phyloP scores from a whole-genome alignment of 2,329 filamentous ascomycete species.

The Verticillium isaacii region DNA sequence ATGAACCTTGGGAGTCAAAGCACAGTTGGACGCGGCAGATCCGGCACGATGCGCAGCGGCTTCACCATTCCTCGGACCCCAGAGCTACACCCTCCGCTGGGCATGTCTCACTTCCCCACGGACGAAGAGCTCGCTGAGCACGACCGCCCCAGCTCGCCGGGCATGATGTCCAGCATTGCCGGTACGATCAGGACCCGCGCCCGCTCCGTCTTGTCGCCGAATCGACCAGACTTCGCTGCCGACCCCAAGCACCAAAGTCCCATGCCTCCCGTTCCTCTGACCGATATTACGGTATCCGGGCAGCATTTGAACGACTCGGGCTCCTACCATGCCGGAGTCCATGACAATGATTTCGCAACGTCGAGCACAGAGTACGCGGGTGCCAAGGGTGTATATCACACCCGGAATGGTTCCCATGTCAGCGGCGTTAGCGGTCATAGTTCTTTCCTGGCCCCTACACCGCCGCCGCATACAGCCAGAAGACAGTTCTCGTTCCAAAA shows the following conservation, averaged over 20 bases:
- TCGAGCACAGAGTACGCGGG: conserved; percentile 42
- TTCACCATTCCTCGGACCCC: conserved; percentile 21
- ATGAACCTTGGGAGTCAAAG: conserved; percentile 33
- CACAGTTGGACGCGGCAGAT: conserved; percentile 8
- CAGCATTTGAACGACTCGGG: conserved; percentile 35
- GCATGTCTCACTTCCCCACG: conserved; percentile 79
- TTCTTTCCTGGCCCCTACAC: conserved; percentile 47
- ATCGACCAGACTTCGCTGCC: conserved; percentile 33
- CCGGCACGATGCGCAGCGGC: conserved; percentile 1
- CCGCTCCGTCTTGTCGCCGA: conserved; percentile 32
- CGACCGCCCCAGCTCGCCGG: conserved; percentile 40
- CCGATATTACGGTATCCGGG: conserved; percentile 50
- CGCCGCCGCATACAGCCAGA: conserved; percentile 57
- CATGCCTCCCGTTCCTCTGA: conserved; percentile 58
- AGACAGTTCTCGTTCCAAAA: conserved; percentile 92
- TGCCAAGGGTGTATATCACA: conserved; percentile 31
- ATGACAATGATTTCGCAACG: conserved; percentile 29
- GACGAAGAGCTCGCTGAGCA: conserved; percentile 56
- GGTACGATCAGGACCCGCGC: conserved; percentile 49
- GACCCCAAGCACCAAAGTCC: conserved; percentile 43
- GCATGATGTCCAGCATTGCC: conserved; percentile 50
- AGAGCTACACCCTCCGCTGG: conserved; percentile 67
- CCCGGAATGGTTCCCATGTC: conserved; percentile 30
- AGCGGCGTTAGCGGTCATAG: conserved; percentile 36
- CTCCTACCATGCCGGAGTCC: conserved; percentile 24